Evolutionary conservation across 768 basidiomycete genomes (phyloP).

Genomic region (Amanita jacksonii): DNA sequence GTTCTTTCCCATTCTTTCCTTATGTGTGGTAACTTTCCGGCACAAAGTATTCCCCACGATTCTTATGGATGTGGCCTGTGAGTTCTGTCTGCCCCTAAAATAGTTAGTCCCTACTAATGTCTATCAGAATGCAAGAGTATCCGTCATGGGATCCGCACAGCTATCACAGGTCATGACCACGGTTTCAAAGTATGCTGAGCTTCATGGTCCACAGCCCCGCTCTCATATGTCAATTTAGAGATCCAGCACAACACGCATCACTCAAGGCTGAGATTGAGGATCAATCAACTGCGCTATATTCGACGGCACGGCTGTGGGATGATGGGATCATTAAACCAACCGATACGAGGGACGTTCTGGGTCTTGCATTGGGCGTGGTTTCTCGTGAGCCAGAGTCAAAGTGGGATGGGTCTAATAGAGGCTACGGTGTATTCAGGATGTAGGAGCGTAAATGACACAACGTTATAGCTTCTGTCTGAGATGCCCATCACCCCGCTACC

Average conservation of each 20-base stretch:
- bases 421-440: conserved; percentile 92
- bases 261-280: conserved; percentile 78
- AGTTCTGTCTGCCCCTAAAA: conserved; percentile 19
- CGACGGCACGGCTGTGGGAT: conserved; percentile 90
- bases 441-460: conserved; percentile 19
- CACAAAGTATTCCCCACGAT: conserved; percentile 81
- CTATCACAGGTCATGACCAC: conserved; percentile 88
- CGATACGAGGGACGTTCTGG: conserved; percentile 83
- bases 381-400: conserved; percentile 40
- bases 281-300: conserved; percentile 82
- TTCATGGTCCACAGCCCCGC: background rate
- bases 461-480: background rate
- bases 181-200: conserved; percentile 60
- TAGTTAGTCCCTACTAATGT: conserved; percentile 7
- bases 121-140: conserved; percentile 77
- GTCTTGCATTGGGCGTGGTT: conserved; percentile 79
- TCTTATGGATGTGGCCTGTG: conserved; percentile 98
- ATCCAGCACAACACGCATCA: conserved; percentile 66
- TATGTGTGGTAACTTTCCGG: conserved; percentile 5
- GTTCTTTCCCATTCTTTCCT: conserved; percentile 20
- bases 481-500: conserved; percentile 41
- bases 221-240: conserved; percentile 33
- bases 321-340: conserved; percentile 85
- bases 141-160: conserved; percentile 93
- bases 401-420: conserved; percentile 62